Evolutionary conservation across 805 yeast species (phyloP), one percentile per base, ranked within the genome.

Genomic region (Metschnikowia continentalis): DNA sequence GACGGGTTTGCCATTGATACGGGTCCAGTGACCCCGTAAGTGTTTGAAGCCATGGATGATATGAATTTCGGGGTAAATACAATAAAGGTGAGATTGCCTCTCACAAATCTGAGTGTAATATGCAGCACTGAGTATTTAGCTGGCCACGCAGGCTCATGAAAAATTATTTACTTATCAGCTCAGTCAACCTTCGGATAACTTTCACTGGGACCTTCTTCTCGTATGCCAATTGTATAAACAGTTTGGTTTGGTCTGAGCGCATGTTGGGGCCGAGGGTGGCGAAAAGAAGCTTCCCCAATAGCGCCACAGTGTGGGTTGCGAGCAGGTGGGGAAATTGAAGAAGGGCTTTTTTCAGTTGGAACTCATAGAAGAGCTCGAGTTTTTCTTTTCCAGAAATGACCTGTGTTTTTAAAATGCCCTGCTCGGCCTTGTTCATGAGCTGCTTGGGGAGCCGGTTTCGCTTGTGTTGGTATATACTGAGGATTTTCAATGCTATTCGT

Each of bases 1-100:
- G 96, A 86, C 0, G 99, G 91, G 8, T 88, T 88, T 0, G 84
- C 89, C n/a, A 77, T 68, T 0, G 97, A 89, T 36, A 92, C 87
- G 1, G 98, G 97, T 30, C 40, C 40, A 20, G 40, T 37, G 23
- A 37, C 40, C 40, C 40, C 40, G 40, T 37, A 37, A 13, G 40
- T 37, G 40, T 37, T 37, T 20, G 40, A 37, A 37, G 40, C 40
- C 40, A 37, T 37, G 15, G 40, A 37, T 37, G 40, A 19, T 37
- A 37, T 6, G 26, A 37, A 37, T 13, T n/a, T 37, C 40, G 40
- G 23, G 40, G 26, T 20, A 6, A 23, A 20, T 37, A 32, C 33
- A 23, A 13, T 23, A n/a, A 13, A 23, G 11, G 8, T 32, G 22
- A 23, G 32, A 30, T 32, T 11, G 33, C 44, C 44, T 41, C 44